A percentile compares a stretch with the other conserved stretches of the same genome.
Evolutionary conservation across 2,329 filamentous ascomycete species (phyloP).

Genomic region (Aureobasidium sp.): DNA sequence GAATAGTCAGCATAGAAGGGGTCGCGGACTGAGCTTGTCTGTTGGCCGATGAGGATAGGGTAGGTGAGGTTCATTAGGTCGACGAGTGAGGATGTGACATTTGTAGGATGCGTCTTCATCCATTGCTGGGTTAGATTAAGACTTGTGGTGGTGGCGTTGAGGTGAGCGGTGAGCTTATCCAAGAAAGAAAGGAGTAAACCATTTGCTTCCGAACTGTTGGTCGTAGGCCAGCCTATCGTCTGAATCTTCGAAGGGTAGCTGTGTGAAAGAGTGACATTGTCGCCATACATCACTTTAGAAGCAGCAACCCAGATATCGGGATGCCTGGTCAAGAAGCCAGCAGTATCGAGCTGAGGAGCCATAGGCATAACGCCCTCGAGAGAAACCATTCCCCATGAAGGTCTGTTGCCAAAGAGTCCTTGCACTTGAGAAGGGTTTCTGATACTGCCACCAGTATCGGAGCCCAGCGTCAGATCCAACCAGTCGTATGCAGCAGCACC

Average conservation of each 20-base stretch:
- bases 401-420: slow-evolving; percentile 46
- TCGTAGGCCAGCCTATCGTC: slow-evolving; percentile 38
- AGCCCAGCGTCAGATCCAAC: slow-evolving; percentile 46
- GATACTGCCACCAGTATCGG: slow-evolving; percentile 46
- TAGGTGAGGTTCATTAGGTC: slow-evolving; percentile 41
- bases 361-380: slow-evolving; percentile 45
- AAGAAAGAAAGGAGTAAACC: slow-evolving; percentile 38
- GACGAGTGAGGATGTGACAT: slow-evolving; percentile 27
- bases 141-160: slow-evolving; percentile 32
- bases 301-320: slow-evolving; percentile 38
- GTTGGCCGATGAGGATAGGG: slow-evolving; percentile 42
- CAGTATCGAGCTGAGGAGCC: slow-evolving; percentile 42
- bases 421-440: slow-evolving; percentile 43
- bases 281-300: slow-evolving; percentile 38
- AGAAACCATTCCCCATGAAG: slow-evolving; percentile 40
- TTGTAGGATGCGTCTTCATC: slow-evolving; percentile 28
- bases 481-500: slow-evolving; percentile 40
- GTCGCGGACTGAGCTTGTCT: slow-evolving; percentile 39
- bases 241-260: slow-evolving; percentile 38
- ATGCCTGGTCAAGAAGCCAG: slow-evolving; percentile 42
- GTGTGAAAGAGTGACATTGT: slow-evolving; percentile 38
- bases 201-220: slow-evolving; percentile 31
- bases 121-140: slow-evolving; percentile 34
- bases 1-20: slow-evolving; percentile 47
- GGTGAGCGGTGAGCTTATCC: slow-evolving; percentile 36